These are phyloP conservation scores for Lichina pygmaea DNA, from an alignment of 495 filamentous ascomycete genomes.

Conservation along the genomic window DNA sequence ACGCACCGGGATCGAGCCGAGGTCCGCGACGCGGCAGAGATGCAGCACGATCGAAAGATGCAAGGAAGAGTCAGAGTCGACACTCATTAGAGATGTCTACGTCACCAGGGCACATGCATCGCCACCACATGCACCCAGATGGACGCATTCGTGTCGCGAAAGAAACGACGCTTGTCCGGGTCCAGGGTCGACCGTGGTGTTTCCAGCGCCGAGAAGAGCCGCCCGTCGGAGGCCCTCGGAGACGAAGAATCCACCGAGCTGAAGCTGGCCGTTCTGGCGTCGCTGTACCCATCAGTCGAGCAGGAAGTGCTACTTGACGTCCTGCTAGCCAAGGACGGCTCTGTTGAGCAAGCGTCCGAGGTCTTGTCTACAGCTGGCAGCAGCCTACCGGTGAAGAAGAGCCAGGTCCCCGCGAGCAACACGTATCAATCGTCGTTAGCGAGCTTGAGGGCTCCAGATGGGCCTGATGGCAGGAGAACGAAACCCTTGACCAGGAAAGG, in stretches of 20 bases:
- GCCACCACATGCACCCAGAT: constrained; percentile 9
- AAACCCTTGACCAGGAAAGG: constrained; percentile 44
- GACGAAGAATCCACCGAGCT: constrained; percentile 63
- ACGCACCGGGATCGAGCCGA: too few species aligned
- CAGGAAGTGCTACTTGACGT: constrained; percentile 48
- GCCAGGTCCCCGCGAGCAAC: not conserved
- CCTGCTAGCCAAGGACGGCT: constrained; percentile 50
- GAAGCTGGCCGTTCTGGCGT: constrained; percentile 61
- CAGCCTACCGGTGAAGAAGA: constrained; percentile 12
- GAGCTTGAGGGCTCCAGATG: constrained; percentile 1
- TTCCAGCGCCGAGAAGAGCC: too few species aligned
- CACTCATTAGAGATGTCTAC: too few species aligned
- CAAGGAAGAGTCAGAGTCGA: too few species aligned
- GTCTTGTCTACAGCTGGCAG: constrained; percentile 16
- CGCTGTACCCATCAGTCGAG: constrained; percentile 35
- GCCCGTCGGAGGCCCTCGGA: too few species aligned
- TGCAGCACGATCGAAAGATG: too few species aligned
- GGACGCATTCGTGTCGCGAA: constrained; percentile 30
- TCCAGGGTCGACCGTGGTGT: not conserved
- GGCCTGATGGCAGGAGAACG: constrained; percentile 14
- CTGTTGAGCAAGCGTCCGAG: constrained; percentile 32
- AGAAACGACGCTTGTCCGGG: constrained; percentile 16
- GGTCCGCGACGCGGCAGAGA: too few species aligned
- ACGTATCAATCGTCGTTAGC: constrained; percentile 11
- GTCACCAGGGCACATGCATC: too few species aligned